Evolutionary conservation across 805 yeast species (phyloP).

Genomic region (Pichia membranifaciens): DNA sequence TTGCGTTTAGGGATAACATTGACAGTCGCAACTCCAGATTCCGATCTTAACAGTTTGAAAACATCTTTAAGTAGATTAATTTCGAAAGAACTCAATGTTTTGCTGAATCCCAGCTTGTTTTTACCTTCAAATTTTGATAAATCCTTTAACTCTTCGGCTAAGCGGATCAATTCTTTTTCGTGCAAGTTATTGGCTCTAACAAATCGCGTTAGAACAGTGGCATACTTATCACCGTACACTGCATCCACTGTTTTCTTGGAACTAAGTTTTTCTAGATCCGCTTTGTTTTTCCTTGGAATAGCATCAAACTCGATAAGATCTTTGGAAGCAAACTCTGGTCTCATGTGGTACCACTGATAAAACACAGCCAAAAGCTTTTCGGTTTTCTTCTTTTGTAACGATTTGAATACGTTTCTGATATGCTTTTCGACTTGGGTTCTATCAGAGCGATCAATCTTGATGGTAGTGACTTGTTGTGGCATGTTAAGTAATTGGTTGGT

Average conservation of each 20-base stretch:
- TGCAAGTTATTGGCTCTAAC: conserved; percentile 1
- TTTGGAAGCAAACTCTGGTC: conserved; percentile 3
- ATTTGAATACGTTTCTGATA: conserved; percentile 17
- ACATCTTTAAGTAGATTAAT: conserved; percentile 9
- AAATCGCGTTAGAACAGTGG: conserved; percentile 9
- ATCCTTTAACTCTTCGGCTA: conserved; percentile 5
- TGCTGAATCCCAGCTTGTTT: conserved; percentile 4
- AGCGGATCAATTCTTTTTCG: conserved; percentile 2
- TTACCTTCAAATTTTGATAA: conserved; percentile 9
- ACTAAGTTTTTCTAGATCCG: background rate
- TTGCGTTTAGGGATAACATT: background rate
- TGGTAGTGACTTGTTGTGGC: background rate
- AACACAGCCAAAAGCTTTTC: conserved; percentile 17
- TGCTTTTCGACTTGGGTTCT: conserved; percentile 15
- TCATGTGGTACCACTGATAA: conserved; percentile 17
- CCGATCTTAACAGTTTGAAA: conserved; percentile 8
- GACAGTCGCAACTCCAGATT: conserved; percentile 9
- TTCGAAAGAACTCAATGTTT: conserved; percentile 6
- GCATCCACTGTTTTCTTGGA: background rate
- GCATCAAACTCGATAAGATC: conserved; percentile 5
- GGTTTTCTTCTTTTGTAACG: conserved; percentile 22
- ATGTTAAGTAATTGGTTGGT: no score
- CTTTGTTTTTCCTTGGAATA: conserved; percentile 1
- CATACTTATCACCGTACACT: conserved; percentile 13
- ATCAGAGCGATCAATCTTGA: conserved; percentile 13